phyloP scores from a whole-genome alignment of 108 stramenopile genomes.

The Stephanodiscus triporus region DNA sequence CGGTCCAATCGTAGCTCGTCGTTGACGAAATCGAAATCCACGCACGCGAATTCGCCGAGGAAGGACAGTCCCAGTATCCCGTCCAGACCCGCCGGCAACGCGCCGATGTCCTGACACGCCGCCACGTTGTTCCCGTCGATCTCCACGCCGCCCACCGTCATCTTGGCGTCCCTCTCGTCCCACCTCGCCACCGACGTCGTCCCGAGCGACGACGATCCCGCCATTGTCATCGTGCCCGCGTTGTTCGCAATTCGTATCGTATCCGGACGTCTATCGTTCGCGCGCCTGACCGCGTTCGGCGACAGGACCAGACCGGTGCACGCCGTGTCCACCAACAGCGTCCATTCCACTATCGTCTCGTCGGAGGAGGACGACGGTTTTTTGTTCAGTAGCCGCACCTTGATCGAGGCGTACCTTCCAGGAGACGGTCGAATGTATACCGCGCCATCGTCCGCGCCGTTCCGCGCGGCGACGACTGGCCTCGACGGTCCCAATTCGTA shows the following conservation, averaged over 20 bases:
- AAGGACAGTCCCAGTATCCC: conserved; percentile 86
- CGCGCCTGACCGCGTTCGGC: conserved; percentile 52
- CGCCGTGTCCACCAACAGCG: conserved; percentile 82
- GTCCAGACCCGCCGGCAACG: conserved; percentile 66
- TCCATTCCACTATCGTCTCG: conserved; percentile 12
- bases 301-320: conserved; percentile 75
- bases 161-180: conserved; percentile 28
- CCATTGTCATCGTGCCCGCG: conserved; percentile 70
- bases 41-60: conserved; percentile 57
- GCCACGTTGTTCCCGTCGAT: conserved; percentile 42
- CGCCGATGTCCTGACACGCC: conserved; percentile 78
- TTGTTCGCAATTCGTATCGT: conserved; percentile 31
- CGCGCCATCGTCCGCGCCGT: conserved; percentile 27
- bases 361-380: conserved; percentile 2
- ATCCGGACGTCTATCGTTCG: conserved; percentile 30
- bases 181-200: conserved; percentile 56
- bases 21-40: conserved; percentile 66
- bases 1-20: conserved; percentile 49
- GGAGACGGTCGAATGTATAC: conserved; percentile 50
- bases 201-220: conserved; percentile 49
- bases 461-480: conserved; percentile 41
- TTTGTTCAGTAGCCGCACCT: conserved; percentile 35
- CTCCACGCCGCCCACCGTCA: conserved; percentile 45
- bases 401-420: conserved; percentile 62
- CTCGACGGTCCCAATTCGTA: conserved; percentile 45